These are phyloP conservation scores for Suillus alpinus DNA, from an alignment of 768 basidiomycete species.

Conservation along the genomic window DNA sequence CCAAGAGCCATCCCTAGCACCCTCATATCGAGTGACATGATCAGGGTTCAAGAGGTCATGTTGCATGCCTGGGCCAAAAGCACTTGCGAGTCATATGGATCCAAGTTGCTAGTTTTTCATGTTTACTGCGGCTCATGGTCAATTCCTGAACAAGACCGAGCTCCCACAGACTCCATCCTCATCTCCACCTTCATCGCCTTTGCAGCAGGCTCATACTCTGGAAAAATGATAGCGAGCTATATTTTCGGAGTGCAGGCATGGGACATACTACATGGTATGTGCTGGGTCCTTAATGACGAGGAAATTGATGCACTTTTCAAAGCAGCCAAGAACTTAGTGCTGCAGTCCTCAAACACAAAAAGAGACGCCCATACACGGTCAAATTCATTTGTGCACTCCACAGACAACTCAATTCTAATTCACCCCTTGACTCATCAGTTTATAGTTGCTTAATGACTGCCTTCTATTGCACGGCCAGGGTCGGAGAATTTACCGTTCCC, in stretches of 20 bases:
- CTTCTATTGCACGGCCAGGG: too few relatives aligned
- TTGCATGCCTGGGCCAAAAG: slow-evolving; percentile 23
- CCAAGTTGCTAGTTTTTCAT: slow-evolving; percentile 38
- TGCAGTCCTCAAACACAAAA: too few relatives aligned
- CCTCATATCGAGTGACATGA: neutral
- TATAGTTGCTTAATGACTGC: too few relatives aligned
- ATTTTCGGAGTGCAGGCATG: slow-evolving; percentile 12
- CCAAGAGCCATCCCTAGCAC: neutral
- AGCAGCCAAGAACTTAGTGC: slow-evolving; percentile 5
- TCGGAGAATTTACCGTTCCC: too few relatives aligned
- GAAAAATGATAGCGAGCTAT: slow-evolving; percentile 13
- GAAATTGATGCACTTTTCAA: slow-evolving; percentile 15
- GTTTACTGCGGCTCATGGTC: slow-evolving; percentile 34
- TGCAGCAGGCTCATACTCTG: slow-evolving; percentile 12
- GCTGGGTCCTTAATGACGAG: neutral
- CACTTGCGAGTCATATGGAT: slow-evolving; percentile 34
- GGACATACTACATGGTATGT: slow-evolving; percentile 11
- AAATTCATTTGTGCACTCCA: too few relatives aligned
- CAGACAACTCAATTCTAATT: too few relatives aligned
- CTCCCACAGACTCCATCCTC: slow-evolving; percentile 11
- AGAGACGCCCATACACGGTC: too few relatives aligned
- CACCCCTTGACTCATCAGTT: too few relatives aligned
- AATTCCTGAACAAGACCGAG: slow-evolving; percentile 12
- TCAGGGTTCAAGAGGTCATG: slow-evolving; percentile 23
- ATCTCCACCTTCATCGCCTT: slow-evolving; percentile 15